A percentile compares a stretch with the other conserved stretches of the same genome.
Evolutionary conservation across 1,139 yeast genomes (phyloP).

Genomic region (Yamadazyma dushanensis): DNA sequence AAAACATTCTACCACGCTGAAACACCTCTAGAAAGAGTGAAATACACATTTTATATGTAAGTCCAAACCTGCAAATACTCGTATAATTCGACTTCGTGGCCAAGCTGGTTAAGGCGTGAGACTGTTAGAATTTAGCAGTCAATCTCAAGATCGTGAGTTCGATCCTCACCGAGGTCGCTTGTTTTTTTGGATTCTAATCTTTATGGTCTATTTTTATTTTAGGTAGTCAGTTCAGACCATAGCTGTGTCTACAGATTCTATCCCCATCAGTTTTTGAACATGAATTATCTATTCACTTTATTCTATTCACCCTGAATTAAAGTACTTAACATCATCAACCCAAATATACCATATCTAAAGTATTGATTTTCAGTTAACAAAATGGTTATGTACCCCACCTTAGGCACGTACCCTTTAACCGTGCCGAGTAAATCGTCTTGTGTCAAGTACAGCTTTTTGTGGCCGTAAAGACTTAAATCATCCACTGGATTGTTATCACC

Average conservation of each 20-base stretch:
- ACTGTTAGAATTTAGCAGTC: too few species aligned
- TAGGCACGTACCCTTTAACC: slow-evolving; percentile 90
- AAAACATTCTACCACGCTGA: too few species aligned
- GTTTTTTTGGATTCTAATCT: slow-evolving; percentile 15
- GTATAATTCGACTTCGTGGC: slow-evolving; percentile 46
- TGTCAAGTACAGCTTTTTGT: slow-evolving; percentile 73
- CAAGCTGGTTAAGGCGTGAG: slow-evolving; percentile 46
- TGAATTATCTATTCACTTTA: background rate
- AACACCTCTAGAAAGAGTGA: too few species aligned
- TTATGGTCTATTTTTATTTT: too few species aligned
- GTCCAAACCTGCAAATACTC: background rate
- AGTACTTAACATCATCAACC: slow-evolving; percentile 61
- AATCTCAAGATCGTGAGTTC: slow-evolving; percentile 46
- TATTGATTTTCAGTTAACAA: slow-evolving; percentile 86
- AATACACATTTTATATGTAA: background rate
- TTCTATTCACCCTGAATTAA: slow-evolving; percentile 29
- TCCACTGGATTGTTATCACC: slow-evolving; percentile 96
- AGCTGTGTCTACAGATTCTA: too few species aligned
- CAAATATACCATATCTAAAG: slow-evolving; percentile 70
- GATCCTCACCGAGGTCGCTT: slow-evolving; percentile 37
- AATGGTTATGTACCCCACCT: slow-evolving; percentile 87
- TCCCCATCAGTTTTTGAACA: too few species aligned
- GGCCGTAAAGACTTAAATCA: slow-evolving; percentile 82
- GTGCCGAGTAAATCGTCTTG: slow-evolving; percentile 85
- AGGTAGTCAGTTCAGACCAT: too few species aligned